Base-by-base conservation (phyloP, 2,329 filamentous ascomycete species). In the Cladophialophora chaetospira region DNA sequence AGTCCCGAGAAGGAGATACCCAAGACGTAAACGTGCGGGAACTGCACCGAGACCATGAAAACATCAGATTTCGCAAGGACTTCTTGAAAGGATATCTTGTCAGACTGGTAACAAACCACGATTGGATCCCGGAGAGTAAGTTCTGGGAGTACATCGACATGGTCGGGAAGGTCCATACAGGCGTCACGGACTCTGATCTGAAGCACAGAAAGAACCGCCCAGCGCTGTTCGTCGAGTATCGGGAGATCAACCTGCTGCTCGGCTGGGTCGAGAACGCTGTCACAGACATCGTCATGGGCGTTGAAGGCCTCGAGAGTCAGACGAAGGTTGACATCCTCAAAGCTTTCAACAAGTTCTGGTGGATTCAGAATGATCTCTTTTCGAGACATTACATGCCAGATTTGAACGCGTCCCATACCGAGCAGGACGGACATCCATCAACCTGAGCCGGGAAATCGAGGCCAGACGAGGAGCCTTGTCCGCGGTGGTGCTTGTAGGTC, bases 291-390 rank as follows among this genome's bases (percentile, higher is more conserved):
- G 64, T 66, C 13, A 64, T 69, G 63, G 65, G 62, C 3, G 61
- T 66, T 15, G 64, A 68, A 13, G 62, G 53, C 1, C 46, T 68
- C 17, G 67, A 68, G 25, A 13, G 62, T n/a, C 52, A 63, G 42
- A 66, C 55, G 4, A 68, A 65, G 50, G 62, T 64, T 23, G 58
- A 62, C 44, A 61, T 67, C 10, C 43, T 69, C 23, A 58, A 57
- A 9, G 68, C 68, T 8, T 64, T 67, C 38, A 68, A 68, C 58
- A 70, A 69, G 60, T 52, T 67, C 36, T 49, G 69, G 31, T 70
- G 68, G 68, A 66, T 70, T 35, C 68, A 70, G 60, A 70, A 70
- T 57, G 68, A 70, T 52, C 54, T 69, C 21, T 69, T 69, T 55
- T 61, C 65, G 43, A 65, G 65, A 46, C 66, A 69, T 43, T 69